Percentiles rank a stretch among this genome's conserved stretches.
These are phyloP conservation scores for Hsuehochloa calcarea DNA, from an alignment of 176 grass and related monocot genomes.

Conservation along the genomic window DNA sequence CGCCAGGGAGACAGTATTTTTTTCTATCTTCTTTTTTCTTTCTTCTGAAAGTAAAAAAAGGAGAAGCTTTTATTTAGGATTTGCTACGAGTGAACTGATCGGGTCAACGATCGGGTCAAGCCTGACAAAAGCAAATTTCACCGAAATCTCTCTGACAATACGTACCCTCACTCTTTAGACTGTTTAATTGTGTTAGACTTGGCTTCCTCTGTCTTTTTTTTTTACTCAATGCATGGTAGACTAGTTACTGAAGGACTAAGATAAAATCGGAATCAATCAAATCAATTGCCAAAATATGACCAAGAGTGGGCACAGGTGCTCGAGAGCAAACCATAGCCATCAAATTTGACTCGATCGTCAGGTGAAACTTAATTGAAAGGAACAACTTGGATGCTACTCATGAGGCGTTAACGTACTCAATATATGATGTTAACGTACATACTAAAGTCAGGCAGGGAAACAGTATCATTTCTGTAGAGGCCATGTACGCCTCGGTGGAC, in stretches of 20 bases:
- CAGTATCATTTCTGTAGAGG: not conserved
- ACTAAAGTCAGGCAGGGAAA: not conserved
- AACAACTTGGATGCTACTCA: not conserved
- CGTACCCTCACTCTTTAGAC: not conserved
- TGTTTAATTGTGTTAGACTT: not conserved
- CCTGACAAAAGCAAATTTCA: not conserved
- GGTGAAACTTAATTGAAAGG: not conserved
- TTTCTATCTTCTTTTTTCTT: too few species aligned
- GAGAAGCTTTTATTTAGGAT: not conserved
- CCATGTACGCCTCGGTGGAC: slow-evolving; percentile 4
- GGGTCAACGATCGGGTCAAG: not conserved
- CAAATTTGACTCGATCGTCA: not conserved
- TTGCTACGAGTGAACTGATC: not conserved
- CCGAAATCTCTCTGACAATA: not conserved
- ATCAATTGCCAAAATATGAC: not conserved
- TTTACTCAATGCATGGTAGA: not conserved
- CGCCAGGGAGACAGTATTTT: too few species aligned
- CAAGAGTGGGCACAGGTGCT: not conserved
- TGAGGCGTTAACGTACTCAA: not conserved
- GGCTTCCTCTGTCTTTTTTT: not conserved
- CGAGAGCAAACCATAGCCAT: not conserved
- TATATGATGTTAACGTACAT: not conserved
- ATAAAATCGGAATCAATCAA: not conserved
- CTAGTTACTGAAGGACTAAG: not conserved
- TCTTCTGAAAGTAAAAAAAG: too few species aligned